Evolutionary conservation across 2,329 filamentous ascomycete species (phyloP).

Genomic region (Ilyonectria destructans): DNA sequence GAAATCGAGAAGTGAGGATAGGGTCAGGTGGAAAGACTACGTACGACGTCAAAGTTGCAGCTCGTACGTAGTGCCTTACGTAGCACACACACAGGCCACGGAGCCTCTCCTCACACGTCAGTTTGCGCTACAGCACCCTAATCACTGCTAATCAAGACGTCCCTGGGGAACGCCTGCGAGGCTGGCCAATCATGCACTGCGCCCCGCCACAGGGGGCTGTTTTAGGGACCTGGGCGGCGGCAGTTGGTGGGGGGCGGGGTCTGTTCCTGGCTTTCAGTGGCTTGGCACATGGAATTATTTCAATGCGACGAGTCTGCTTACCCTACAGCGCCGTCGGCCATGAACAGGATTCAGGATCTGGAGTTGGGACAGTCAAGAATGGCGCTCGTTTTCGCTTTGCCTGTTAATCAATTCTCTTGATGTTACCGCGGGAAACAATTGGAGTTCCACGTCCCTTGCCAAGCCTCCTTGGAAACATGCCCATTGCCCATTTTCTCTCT

Average conservation of each 20-base stretch:
- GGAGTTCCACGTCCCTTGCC: too few species aligned
- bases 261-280: not conserved
- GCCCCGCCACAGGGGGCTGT: constrained; percentile 8
- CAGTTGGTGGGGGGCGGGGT: not conserved
- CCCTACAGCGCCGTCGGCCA: not conserved
- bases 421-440: too few species aligned
- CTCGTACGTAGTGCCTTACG: not conserved
- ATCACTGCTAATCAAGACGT: not conserved
- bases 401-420: too few species aligned
- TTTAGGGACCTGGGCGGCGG: constrained; percentile 10
- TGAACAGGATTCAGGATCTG: too few species aligned
- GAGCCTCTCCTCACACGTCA: constrained; percentile 2
- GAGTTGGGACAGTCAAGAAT: too few species aligned
- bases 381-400: too few species aligned
- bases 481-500: not conserved
- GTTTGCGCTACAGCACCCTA: not conserved
- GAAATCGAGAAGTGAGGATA: not conserved
- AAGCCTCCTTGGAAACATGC: too few species aligned
- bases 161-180: not conserved
- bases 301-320: not conserved
- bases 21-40: not conserved
- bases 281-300: not conserved
- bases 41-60: not conserved
- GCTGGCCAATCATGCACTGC: constrained; percentile 24
- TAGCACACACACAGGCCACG: not conserved